Evolutionary conservation across 1,284 basidiomycete genomes (phyloP).

Genomic region (Trametes pubescens): DNA sequence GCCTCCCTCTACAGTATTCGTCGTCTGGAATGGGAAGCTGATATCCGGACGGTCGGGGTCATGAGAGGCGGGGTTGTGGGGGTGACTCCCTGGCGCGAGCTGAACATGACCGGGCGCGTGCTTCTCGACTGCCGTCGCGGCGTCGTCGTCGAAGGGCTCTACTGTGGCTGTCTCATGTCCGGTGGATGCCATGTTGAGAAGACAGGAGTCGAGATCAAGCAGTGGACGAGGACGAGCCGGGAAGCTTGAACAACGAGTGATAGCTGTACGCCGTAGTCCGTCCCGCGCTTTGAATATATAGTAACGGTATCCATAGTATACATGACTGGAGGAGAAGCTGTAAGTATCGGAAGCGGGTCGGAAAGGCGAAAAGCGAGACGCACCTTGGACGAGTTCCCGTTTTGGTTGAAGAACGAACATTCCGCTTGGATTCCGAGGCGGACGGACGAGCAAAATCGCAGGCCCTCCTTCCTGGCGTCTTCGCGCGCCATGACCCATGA

Average conservation of each 20-base stretch:
- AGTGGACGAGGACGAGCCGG: neutral
- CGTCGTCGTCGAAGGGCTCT: conserved; percentile 33
- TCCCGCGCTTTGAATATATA: conserved; percentile 7
- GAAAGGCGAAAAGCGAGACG: conserved; percentile 2
- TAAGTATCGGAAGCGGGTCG: conserved; percentile 17
- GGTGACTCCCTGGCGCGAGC: conserved; percentile 11
- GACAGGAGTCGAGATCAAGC: neutral
- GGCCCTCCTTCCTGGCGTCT: neutral
- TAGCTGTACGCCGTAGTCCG: neutral
- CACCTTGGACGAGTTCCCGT: neutral
- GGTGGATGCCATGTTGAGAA: conserved; percentile 4
- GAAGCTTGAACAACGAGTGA: neutral
- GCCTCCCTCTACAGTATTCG: conserved; percentile 39
- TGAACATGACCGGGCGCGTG: conserved; percentile 15
- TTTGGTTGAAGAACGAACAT: neutral
- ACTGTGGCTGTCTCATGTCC: conserved; percentile 34
- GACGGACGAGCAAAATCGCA: conserved; percentile 1
- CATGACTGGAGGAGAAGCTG: conserved; percentile 1
- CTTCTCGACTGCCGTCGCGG: conserved; percentile 20
- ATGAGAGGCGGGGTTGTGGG: conserved; percentile 30
- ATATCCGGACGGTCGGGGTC: conserved; percentile 40
- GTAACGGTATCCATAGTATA: conserved; percentile 6
- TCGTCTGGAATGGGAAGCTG: conserved; percentile 45
- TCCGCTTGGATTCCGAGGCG: conserved; percentile 20
- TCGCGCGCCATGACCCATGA: neutral